These are phyloP conservation scores for Phylloporus rhodoxanthus DNA, from an alignment of 768 basidiomycete species.

Conservation along the genomic window DNA sequence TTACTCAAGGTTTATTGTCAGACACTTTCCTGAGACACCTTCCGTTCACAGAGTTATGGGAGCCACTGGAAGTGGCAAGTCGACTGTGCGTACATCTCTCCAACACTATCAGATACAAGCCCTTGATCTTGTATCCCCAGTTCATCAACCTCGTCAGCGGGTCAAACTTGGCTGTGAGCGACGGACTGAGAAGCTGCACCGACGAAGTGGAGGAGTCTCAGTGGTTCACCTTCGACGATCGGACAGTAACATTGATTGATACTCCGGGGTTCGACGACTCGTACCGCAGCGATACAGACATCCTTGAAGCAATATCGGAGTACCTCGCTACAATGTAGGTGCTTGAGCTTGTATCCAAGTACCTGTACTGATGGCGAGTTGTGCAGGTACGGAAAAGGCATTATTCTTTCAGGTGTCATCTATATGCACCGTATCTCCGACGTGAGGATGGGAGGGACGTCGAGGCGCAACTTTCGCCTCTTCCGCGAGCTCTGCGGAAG, in stretches of 20 bases:
- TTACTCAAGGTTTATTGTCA: neutral
- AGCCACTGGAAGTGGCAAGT: neutral
- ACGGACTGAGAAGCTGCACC: neutral
- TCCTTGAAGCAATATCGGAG: neutral
- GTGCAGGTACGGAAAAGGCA: neutral
- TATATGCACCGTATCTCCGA: neutral
- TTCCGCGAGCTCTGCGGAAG: neutral
- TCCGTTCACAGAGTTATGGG: neutral
- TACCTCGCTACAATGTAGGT: neutral
- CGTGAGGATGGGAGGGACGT: neutral
- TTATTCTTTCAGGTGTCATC: neutral
- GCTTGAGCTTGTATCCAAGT: neutral
- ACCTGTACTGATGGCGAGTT: neutral
- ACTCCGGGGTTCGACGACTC: constrained; percentile 1
- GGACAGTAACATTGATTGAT: neutral
- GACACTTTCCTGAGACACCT: neutral
- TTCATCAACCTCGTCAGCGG: neutral
- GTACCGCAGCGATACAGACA: neutral
- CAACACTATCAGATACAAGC: neutral
- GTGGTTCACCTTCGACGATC: neutral
- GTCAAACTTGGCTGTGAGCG: neutral
- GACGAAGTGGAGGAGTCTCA: neutral
- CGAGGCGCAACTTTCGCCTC: neutral
- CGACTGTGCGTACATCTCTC: neutral
- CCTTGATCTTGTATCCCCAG: neutral